phyloP scores from a whole-genome alignment of 2,329 filamentous ascomycete genomes.

The Alternaria sp. region DNA sequence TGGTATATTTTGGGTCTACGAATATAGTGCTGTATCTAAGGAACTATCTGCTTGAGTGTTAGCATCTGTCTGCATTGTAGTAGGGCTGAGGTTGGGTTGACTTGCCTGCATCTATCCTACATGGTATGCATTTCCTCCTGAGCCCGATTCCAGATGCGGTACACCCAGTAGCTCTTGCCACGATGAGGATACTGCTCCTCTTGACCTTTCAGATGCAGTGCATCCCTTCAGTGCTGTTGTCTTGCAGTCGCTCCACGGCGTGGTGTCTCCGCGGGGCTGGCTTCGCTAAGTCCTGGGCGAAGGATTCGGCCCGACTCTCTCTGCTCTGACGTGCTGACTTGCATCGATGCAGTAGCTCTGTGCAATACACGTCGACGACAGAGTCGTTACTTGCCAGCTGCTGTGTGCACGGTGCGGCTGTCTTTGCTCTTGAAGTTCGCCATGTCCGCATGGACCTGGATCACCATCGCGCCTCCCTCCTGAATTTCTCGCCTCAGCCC shows the following conservation, averaged over 20 bases:
- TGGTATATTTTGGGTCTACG: not conserved
- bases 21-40: not conserved
- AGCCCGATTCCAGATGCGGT: not conserved
- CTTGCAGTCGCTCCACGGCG: not conserved
- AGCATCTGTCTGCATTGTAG: not conserved
- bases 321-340: constrained; percentile 1
- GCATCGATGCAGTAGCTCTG: not conserved
- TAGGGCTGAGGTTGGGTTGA: not conserved
- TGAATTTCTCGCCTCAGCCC: constrained; percentile 2
- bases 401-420: not conserved
- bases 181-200: too few species aligned
- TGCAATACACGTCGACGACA: not conserved
- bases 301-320: constrained; percentile 6
- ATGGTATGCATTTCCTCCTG: not conserved
- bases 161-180: not conserved
- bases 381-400: not conserved
- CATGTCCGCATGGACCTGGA: constrained; percentile 1
- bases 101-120: not conserved
- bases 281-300: not conserved
- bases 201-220: not conserved
- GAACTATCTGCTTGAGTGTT: constrained; percentile 5
- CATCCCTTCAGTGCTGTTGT: not conserved
- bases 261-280: not conserved
- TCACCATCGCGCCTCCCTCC: not conserved
- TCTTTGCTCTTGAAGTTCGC: not conserved